Conservation (phyloP, 192 early-diverging fungal species). For the Gorgonomyces haynaldii region DNA sequence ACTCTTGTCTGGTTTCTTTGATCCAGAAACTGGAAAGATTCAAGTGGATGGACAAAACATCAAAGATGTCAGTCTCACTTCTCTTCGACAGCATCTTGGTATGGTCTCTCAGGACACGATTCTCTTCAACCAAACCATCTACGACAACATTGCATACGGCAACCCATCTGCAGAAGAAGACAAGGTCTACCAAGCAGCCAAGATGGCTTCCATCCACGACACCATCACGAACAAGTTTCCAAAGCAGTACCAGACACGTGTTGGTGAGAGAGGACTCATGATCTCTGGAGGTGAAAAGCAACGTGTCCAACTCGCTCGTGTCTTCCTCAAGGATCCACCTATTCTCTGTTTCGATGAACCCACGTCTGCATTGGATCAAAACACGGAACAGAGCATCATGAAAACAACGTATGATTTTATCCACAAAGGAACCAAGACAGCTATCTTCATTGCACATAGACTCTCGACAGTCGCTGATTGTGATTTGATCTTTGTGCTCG, state of each 20-base stretch:
- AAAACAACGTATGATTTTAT: conserved; percentile 30
- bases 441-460: conserved; percentile 90
- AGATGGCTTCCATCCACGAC: conserved; percentile 64
- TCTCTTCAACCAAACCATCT: conserved; percentile 87
- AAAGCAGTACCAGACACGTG: conserved; percentile 70
- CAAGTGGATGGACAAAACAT: conserved; percentile 79
- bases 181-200: conserved; percentile 63
- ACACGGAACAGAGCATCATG: conserved; percentile 41
- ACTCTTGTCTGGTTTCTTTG: conserved; percentile 89
- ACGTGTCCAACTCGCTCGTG: conserved; percentile 78
- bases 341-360: conserved; percentile 77
- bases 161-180: conserved; percentile 33
- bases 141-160: conserved; percentile 90
- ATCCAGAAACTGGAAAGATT: conserved; percentile 68
- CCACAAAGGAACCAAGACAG: conserved; percentile 46
- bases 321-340: conserved; percentile 86
- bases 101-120: conserved; percentile 90
- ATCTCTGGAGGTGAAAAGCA: conserved; percentile 63
- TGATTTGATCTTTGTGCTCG: conserved; percentile 85
- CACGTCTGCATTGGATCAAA: conserved; percentile 59
- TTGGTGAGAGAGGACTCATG: conserved; percentile 78
- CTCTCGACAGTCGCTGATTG: conserved; percentile 81
- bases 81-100: conserved; percentile 65
- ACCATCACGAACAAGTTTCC: conserved; percentile 58
- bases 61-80: conserved; percentile 62